Evolutionary conservation across 164 flowering plant species (phyloP).

Genomic region (Vitis cinerea): DNA sequence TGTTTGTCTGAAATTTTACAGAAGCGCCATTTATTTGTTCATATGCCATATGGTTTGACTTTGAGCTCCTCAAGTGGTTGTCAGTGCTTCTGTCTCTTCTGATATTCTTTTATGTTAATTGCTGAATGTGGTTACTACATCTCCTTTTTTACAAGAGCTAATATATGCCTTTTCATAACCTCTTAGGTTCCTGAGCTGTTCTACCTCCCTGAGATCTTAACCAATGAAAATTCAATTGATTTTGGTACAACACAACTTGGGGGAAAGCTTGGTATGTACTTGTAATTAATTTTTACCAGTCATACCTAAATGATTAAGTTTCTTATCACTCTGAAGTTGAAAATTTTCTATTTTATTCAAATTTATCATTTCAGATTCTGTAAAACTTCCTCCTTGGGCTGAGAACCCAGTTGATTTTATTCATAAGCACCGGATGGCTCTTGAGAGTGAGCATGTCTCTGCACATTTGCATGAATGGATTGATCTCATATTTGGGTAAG

Average conservation of each 20-base stretch:
- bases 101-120: neutral
- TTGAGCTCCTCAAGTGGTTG: too few species aligned
- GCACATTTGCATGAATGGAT: conserved; percentile 98
- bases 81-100: too few species aligned
- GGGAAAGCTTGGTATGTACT: conserved; percentile 73
- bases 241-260: conserved; percentile 98
- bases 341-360: neutral
- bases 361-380: conserved; percentile 56
- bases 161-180: neutral
- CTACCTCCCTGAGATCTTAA: conserved; percentile 89
- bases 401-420: conserved; percentile 83
- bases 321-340: neutral
- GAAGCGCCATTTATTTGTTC: neutral
- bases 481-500: conserved; percentile 97
- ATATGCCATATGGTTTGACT: neutral
- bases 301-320: neutral
- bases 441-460: conserved; percentile 97
- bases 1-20: neutral
- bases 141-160: neutral
- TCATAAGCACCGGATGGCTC: conserved; percentile 92
- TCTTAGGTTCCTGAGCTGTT: conserved; percentile 94
- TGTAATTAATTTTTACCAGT: neutral
- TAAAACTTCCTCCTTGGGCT: conserved; percentile 95
- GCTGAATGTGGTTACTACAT: neutral
- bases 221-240: conserved; percentile 83